phyloP scores from a whole-genome alignment of 306 rosid species.

The Adenanthera pavonina region DNA sequence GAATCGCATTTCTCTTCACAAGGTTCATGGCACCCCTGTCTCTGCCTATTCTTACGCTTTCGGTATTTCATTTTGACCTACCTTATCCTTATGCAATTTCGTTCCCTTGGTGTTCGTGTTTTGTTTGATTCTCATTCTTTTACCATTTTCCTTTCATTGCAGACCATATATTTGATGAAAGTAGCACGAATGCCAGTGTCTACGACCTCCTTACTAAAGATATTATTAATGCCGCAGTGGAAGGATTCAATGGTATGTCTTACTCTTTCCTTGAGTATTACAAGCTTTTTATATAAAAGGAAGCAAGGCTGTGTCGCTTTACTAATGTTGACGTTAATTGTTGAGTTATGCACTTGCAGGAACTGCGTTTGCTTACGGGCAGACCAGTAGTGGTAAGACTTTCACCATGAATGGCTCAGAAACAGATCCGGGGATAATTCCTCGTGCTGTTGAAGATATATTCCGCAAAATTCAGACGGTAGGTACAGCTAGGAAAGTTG shows the following conservation, averaged over 20 bases:
- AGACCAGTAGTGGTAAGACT: constrained; percentile 99
- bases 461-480: constrained; percentile 80
- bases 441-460: constrained; percentile 75
- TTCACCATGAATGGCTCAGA: constrained; percentile 96
- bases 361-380: constrained; percentile 98
- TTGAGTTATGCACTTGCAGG: constrained; percentile 58
- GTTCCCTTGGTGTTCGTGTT: background rate
- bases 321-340: constrained; percentile 30
- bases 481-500: constrained; percentile 7
- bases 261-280: constrained; percentile 2
- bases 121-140: background rate
- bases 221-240: constrained; percentile 81
- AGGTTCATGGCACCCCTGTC: constrained; percentile 76
- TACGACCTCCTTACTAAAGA: constrained; percentile 85
- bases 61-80: constrained; percentile 47
- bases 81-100: background rate
- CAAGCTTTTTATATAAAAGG: background rate
- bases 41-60: constrained; percentile 78
- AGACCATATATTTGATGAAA: constrained; percentile 89
- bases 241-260: constrained; percentile 83
- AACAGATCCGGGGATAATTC: constrained; percentile 82
- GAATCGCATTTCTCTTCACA: constrained; percentile 89
- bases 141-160: constrained; percentile 15
- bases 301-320: background rate
- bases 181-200: constrained; percentile 68